Evolutionary conservation across 2,329 filamentous ascomycete genomes (phyloP).

Genomic region (Phialophora verrucosa): DNA sequence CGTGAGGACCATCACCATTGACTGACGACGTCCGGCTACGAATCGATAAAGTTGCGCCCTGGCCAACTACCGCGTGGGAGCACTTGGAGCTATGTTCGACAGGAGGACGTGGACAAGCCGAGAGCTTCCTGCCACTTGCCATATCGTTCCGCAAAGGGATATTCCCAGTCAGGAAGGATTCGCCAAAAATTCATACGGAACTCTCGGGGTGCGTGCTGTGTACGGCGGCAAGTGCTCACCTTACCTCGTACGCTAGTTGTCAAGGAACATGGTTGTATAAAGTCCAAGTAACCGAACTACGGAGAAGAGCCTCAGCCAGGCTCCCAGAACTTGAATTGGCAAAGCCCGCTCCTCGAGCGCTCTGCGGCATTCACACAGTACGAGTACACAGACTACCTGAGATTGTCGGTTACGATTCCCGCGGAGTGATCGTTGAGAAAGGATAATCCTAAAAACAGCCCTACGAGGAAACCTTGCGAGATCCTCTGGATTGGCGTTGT

Average conservation of each 20-base stretch:
- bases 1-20: background rate
- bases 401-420: too few species aligned
- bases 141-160: slow-evolving; percentile 2
- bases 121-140: slow-evolving; percentile 16
- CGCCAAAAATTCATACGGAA: background rate
- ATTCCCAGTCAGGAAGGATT: background rate
- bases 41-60: slow-evolving; percentile 17
- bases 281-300: background rate
- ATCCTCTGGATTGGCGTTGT: background rate
- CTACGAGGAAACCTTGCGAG: background rate
- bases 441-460: background rate
- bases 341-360: background rate
- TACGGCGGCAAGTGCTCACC: slow-evolving; percentile 1
- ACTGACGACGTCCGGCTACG: slow-evolving; percentile 20
- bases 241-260: background rate
- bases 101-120: slow-evolving; percentile 5
- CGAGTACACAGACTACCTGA: background rate
- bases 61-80: slow-evolving; percentile 19
- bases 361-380: background rate
- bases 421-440: too few species aligned
- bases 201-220: background rate
- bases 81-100: slow-evolving; percentile 5
- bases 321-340: background rate
- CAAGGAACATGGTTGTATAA: background rate
- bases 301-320: background rate